Conservation (phyloP, 2,329 filamentous ascomycete species). For the Paramyrothecium roridum region DNA sequence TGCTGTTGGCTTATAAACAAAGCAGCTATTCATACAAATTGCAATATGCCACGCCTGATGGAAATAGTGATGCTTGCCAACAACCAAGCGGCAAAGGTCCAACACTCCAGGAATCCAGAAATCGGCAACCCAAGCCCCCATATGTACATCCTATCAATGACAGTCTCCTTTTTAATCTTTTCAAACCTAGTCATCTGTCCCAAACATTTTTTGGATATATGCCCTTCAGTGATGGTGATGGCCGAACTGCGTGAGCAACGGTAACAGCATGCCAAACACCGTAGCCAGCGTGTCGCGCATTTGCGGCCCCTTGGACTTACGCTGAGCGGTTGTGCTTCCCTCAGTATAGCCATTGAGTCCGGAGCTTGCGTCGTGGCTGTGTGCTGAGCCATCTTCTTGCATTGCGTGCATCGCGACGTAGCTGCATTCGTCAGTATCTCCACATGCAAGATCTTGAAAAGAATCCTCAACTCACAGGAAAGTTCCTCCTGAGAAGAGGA, state of each 20-base stretch:
- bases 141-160: not conserved
- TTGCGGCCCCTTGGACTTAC: constrained; percentile 53
- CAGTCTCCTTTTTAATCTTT: not conserved
- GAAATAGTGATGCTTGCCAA: too few relatives aligned
- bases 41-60: too few relatives aligned
- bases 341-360: constrained; percentile 54
- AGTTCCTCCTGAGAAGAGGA: constrained; percentile 94
- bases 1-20: too few relatives aligned
- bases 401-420: constrained; percentile 99
- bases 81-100: too few relatives aligned
- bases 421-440: constrained; percentile 39
- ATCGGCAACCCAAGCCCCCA: not conserved
- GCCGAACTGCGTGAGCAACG: constrained; percentile 73
- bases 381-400: constrained; percentile 66
- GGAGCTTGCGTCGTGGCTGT: constrained; percentile 44
- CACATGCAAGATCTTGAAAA: not conserved
- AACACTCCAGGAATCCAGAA: not conserved
- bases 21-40: too few relatives aligned
- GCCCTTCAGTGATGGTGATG: constrained; percentile 59
- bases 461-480: constrained; percentile 67
- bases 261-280: constrained; percentile 73
- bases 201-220: not conserved
- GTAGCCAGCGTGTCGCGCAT: constrained; percentile 69
- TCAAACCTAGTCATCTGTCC: not conserved
- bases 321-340: constrained; percentile 36